A percentile compares a stretch with the other conserved stretches of the same genome.
Evolutionary conservation across 73 alveolate species (phyloP).

Genomic region (Urostyla sp.): DNA sequence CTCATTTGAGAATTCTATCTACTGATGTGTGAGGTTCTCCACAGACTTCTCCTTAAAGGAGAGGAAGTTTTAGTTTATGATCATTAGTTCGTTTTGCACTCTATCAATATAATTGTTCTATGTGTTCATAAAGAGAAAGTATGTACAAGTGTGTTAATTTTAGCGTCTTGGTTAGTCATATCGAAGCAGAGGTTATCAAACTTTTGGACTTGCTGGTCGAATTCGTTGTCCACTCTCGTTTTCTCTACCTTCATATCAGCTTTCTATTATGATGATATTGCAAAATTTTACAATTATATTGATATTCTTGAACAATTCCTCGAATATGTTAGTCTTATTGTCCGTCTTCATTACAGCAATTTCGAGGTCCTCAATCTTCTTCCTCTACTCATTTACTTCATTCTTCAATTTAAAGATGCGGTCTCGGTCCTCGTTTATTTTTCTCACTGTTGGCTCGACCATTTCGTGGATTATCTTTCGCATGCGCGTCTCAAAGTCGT

Average conservation of each 20-base stretch:
- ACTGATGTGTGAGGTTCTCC: neutral
- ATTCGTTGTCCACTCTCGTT: constrained; percentile 41
- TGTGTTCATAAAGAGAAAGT: neutral
- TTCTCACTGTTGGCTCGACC: constrained; percentile 62
- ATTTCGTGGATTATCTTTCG: constrained; percentile 64
- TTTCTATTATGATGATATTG: neutral
- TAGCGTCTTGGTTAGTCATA: neutral
- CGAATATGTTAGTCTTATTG: constrained; percentile 36
- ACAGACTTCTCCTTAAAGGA: constrained; percentile 9
- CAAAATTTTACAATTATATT: constrained; percentile 2
- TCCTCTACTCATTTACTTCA: constrained; percentile 4
- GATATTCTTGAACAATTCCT: constrained; percentile 23
- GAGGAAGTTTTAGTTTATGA: constrained; percentile 10
- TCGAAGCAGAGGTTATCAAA: constrained; percentile 10
- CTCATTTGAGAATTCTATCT: constrained; percentile 22
- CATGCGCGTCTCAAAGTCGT: constrained; percentile 73
- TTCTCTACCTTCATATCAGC: constrained; percentile 34
- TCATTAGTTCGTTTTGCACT: constrained; percentile 19
- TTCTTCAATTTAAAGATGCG: neutral
- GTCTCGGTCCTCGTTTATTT: constrained; percentile 49
- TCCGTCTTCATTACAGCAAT: constrained; percentile 39
- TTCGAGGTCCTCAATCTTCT: constrained; percentile 38
- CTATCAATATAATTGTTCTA: constrained; percentile 29
- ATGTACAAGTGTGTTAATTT: neutral
- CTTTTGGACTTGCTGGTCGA: neutral